A percentile compares a stretch with the other conserved stretches of the same genome.
Conservation (phyloP, 306 rosid genomes). For the Luffa aegyptiaca region DNA sequence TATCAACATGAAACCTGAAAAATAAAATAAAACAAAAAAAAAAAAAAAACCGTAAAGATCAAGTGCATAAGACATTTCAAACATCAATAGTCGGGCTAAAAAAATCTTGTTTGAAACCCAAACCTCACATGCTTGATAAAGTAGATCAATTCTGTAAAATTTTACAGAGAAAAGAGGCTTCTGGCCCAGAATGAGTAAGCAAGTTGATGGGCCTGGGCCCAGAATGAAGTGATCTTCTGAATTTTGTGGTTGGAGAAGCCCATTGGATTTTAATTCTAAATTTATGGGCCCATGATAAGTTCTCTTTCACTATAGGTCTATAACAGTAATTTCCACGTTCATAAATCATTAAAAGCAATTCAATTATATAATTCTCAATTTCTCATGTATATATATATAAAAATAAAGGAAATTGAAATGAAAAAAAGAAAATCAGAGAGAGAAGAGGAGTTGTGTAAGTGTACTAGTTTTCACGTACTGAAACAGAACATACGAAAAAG, state of each 20-base stretch:
- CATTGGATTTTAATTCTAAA: not conserved
- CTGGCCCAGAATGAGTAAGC: too few species aligned
- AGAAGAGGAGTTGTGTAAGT: not conserved
- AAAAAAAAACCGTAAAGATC: too few species aligned
- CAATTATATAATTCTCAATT: not conserved
- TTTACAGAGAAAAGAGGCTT: too few species aligned
- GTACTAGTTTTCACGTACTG: not conserved
- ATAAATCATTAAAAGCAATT: not conserved
- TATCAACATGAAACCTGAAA: too few species aligned
- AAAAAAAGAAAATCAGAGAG: not conserved
- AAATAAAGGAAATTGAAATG: not conserved
- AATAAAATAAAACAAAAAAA: too few species aligned
- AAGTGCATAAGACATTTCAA: too few species aligned
- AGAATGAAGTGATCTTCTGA: not conserved
- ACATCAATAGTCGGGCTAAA: too few species aligned
- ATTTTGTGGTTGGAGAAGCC: not conserved
- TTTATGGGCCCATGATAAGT: not conserved
- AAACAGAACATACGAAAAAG: not conserved
- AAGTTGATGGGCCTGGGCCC: not conserved
- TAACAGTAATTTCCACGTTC: not conserved
- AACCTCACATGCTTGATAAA: too few species aligned
- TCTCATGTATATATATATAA: not conserved
- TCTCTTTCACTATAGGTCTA: not conserved
- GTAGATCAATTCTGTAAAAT: too few species aligned
- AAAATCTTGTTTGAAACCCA: too few species aligned